Base-by-base conservation (phyloP, 306 rosid genomes). In the Begonia masoniana region DNA sequence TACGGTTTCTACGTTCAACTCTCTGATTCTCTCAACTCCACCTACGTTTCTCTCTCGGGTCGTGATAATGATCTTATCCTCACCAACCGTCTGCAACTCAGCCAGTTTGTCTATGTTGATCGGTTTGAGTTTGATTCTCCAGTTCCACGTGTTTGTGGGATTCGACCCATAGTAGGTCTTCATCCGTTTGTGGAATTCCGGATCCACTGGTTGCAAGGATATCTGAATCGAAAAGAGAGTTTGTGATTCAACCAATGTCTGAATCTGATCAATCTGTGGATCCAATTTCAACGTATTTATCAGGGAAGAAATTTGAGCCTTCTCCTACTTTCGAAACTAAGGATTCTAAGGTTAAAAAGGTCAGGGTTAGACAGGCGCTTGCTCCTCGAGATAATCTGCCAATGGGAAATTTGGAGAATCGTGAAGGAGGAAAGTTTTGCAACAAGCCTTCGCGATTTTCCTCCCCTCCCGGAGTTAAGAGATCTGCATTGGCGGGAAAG, bases 1-100 rank as follows among this genome's bases (percentile, higher is more conserved):
- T 84, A 82, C 5, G 99, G 96, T 15, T 91, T 86, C 76, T 86
- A 71, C 21, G 82, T 91, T 14, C 88, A 91, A 74, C 99, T 91
- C 71, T 91, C 99, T 4, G 96, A 91, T 50, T 91, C 99, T 10
- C 83, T 83, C 36, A 91, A 91, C 46, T 91, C 96, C 52, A 86
- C 99, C 39, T 91, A 91, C 62, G 95, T 91, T 48, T 86, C 83
- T 3, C 86, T 86, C 60, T 78, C 96, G 0, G 83, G 86, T 6
- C 79, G 73, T 0, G 87, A 91, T 72, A 66, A 70, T 42, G 96
- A 91, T 4, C 94, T 91, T 59, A 83, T 91, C 56, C 92, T 86
- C 78, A 64, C 83, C 53, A 86, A 91, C 72, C 94, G 94, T 12
- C 63, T 91, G 13, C 99, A 91, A 62, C 76, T 91, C 5, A 93